These are phyloP conservation scores for Jatropha multifida DNA, from an alignment of 441 rosid genomes.

Conservation along the genomic window DNA sequence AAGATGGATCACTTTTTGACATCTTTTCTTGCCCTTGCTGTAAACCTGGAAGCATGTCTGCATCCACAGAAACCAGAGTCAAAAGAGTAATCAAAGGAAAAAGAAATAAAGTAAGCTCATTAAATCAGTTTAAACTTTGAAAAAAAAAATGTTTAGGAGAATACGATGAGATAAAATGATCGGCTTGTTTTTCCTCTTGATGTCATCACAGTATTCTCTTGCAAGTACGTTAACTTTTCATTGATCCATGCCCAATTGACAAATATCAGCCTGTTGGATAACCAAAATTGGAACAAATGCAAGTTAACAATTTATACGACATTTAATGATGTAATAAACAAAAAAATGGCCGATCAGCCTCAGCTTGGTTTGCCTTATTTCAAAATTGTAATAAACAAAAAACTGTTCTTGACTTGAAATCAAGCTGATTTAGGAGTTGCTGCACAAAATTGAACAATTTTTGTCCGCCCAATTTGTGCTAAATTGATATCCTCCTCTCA, in stretches of 20 bases:
- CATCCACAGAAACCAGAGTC: constrained; percentile 22
- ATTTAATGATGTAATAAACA: neutral
- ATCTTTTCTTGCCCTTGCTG: constrained; percentile 92
- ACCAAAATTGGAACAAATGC: neutral
- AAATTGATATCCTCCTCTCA: neutral
- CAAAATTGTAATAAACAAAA: too few relatives aligned
- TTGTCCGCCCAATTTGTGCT: neutral
- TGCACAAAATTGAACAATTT: neutral
- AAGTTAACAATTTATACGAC: neutral
- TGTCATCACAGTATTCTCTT: constrained; percentile 82
- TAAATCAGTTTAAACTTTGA: neutral
- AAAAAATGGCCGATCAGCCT: neutral
- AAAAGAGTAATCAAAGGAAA: constrained; percentile 8
- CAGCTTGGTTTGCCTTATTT: too few relatives aligned
- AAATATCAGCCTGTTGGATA: constrained; percentile 70
- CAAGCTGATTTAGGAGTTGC: neutral
- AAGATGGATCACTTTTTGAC: constrained; percentile 87
- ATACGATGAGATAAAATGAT: constrained; percentile 84
- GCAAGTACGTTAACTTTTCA: constrained; percentile 82
- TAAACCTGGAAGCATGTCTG: constrained; percentile 94
- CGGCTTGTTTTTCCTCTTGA: constrained; percentile 79
- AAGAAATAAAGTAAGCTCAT: neutral
- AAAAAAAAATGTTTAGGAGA: constrained; percentile 17
- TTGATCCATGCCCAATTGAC: constrained; percentile 96
- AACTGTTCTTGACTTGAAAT: neutral